Conservation (phyloP, 2,329 filamentous ascomycete genomes). For the Pseudogymnoascus sp. region DNA sequence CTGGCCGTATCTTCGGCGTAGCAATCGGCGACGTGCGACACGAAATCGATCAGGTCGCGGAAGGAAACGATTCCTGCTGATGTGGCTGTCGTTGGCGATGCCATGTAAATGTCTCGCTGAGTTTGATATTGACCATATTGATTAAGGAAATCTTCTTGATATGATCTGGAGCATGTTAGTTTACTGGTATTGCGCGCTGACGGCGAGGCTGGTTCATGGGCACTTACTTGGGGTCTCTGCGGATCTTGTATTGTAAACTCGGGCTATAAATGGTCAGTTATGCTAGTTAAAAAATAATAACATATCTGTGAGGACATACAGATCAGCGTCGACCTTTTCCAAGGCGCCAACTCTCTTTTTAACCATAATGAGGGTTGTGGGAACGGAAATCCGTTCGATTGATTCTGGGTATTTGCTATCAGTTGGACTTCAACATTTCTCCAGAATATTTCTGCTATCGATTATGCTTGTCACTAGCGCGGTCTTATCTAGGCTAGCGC, state of each 20-base stretch:
- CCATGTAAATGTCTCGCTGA: conserved; percentile 84
- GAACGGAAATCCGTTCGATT: conserved; percentile 13
- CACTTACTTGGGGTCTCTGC: conserved; percentile 70
- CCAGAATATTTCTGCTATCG: conserved; percentile 29
- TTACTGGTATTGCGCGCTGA: not conserved
- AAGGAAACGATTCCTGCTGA: conserved; percentile 76
- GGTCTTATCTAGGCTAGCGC: conserved; percentile 1
- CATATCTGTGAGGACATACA: conserved; percentile 41
- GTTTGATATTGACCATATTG: conserved; percentile 91
- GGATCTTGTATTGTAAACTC: conserved; percentile 86
- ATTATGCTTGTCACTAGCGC: conserved; percentile 20
- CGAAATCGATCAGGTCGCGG: conserved; percentile 85
- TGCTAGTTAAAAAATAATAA: conserved; percentile 12
- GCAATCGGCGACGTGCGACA: conserved; percentile 89
- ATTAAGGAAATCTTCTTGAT: conserved; percentile 79
- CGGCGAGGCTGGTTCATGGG: not conserved
- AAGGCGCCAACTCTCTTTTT: conserved; percentile 88
- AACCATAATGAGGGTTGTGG: conserved; percentile 48
- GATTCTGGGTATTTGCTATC: conserved; percentile 15
- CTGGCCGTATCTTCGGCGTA: conserved; percentile 73
- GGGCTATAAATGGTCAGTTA: conserved; percentile 46
- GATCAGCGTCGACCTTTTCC: conserved; percentile 90
- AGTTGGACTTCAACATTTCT: not conserved
- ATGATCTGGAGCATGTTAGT: conserved; percentile 52
- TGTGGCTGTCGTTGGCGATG: conserved; percentile 71